A percentile compares a stretch with the other conserved stretches of the same genome.
Conservation (phyloP, 169 alveolate species). For the Perkinsus marinus region DNA sequence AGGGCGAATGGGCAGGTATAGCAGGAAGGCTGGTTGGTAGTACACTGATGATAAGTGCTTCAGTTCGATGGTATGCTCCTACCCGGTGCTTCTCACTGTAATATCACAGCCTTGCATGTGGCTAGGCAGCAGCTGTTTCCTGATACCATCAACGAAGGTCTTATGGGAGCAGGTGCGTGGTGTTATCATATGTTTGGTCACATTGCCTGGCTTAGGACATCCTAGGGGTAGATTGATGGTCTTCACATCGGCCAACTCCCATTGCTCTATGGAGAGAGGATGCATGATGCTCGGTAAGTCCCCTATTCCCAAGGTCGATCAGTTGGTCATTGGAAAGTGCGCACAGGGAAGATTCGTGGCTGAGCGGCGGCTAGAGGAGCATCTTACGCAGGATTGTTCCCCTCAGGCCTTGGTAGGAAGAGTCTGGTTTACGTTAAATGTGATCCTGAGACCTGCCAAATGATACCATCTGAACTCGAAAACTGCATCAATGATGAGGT, state of each 20-base stretch:
- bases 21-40: background rate
- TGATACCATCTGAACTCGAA: background rate
- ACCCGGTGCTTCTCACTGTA: slow-evolving; percentile 18
- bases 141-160: background rate
- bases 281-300: background rate
- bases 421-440: background rate
- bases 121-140: slow-evolving; percentile 15
- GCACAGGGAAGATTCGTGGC: too few relatives aligned
- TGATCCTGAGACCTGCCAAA: background rate
- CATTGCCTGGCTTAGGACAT: background rate
- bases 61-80: slow-evolving; percentile 12
- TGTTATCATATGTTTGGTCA: background rate
- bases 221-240: background rate
- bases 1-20: background rate
- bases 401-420: background rate
- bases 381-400: background rate
- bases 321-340: too few relatives aligned
- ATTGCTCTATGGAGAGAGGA: background rate
- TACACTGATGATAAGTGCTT: background rate
- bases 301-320: too few relatives aligned
- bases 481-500: background rate
- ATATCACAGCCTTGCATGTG: slow-evolving; percentile 8
- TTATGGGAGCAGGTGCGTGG: background rate
- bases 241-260: background rate
- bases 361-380: too few relatives aligned